Evolutionary conservation across 371 early-diverging fungal genomes (phyloP).

Genomic region (Rhizopus stolonifer): DNA sequence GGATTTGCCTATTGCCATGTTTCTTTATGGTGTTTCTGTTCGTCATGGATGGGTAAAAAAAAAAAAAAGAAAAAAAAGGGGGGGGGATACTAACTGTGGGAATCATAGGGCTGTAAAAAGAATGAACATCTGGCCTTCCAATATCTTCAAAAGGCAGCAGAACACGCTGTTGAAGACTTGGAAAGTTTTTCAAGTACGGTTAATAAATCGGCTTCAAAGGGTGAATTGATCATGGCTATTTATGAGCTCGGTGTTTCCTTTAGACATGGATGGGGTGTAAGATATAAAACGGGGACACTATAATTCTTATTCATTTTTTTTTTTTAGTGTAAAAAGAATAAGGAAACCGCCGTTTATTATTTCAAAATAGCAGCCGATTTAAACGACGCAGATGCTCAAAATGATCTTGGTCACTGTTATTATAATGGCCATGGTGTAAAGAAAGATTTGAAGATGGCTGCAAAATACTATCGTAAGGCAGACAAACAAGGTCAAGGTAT

Average conservation of each 20-base stretch:
- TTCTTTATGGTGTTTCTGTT: constrained; percentile 79
- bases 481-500: constrained; percentile 78
- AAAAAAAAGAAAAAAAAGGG: not conserved
- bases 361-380: constrained; percentile 85
- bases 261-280: constrained; percentile 91
- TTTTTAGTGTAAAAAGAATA: constrained; percentile 58
- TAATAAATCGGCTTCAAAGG: constrained; percentile 41
- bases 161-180: constrained; percentile 64
- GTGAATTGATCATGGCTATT: constrained; percentile 77
- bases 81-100: no score
- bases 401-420: constrained; percentile 77
- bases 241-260: constrained; percentile 86
- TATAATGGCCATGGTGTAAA: constrained; percentile 80
- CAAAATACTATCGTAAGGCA: constrained; percentile 82
- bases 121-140: constrained; percentile 67
- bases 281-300: constrained; percentile 1
- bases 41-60: constrained; percentile 77
- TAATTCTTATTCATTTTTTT: not conserved
- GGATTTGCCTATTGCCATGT: constrained; percentile 71
- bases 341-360: constrained; percentile 85
- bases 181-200: constrained; percentile 16
- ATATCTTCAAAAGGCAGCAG: constrained; percentile 77
- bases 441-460: constrained; percentile 73
- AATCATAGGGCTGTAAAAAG: constrained; percentile 59
- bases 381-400: constrained; percentile 84